Percentiles rank a stretch among this genome's conserved stretches.
These are phyloP conservation scores for Fagus crenata DNA, from an alignment of 306 rosid genomes.

Conservation along the genomic window DNA sequence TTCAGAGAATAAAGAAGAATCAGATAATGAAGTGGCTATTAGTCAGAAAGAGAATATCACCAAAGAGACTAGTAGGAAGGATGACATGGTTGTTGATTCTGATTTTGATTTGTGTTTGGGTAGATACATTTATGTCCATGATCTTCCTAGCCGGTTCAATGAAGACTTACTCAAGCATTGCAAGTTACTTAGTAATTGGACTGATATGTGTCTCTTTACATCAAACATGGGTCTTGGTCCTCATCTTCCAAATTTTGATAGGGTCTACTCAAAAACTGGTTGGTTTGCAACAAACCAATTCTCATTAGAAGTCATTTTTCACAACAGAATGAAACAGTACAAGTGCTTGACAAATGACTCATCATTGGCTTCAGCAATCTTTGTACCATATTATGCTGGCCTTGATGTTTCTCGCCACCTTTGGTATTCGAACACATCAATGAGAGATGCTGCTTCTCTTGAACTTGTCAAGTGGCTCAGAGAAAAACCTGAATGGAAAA, in stretches of 20 bases:
- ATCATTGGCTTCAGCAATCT: constrained; percentile 42
- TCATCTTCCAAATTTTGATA: constrained; percentile 16
- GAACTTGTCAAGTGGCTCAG: constrained; percentile 39
- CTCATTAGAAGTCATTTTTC: constrained; percentile 48
- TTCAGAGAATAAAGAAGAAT: constrained; percentile 5
- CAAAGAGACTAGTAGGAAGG: neutral
- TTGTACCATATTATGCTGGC: constrained; percentile 47
- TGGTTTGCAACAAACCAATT: constrained; percentile 53
- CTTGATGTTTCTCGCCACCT: constrained; percentile 48
- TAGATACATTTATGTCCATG: constrained; percentile 39
- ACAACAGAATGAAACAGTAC: constrained; percentile 43
- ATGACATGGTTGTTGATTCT: neutral
- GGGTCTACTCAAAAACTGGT: constrained; percentile 29
- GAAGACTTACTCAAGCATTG: constrained; percentile 34
- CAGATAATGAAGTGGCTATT: neutral
- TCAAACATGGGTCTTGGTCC: constrained; percentile 45
- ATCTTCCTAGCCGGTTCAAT: constrained; percentile 42
- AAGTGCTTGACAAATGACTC: constrained; percentile 47
- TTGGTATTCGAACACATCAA: constrained; percentile 34
- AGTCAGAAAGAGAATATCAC: too few species aligned
- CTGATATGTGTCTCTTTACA: constrained; percentile 38
- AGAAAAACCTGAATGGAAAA: constrained; percentile 41
- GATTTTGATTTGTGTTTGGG: constrained; percentile 30
- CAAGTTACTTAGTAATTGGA: constrained; percentile 38
- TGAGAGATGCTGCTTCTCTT: constrained; percentile 34